Base-by-base conservation (phyloP, 2,329 filamentous ascomycete species). In the Eutypella sp. region DNA sequence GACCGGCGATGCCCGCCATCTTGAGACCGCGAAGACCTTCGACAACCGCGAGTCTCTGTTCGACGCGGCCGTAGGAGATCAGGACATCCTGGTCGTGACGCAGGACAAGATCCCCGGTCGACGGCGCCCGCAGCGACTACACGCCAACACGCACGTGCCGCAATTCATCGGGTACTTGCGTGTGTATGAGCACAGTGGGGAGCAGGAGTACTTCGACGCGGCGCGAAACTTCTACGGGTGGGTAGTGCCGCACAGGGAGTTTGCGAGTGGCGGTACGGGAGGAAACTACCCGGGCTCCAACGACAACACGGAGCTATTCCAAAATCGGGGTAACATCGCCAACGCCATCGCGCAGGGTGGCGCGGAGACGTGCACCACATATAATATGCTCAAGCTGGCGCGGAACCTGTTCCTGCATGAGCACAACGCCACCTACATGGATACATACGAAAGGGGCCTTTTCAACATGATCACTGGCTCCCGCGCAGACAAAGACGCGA, bases 141-240 rank as follows among this genome's bases (percentile, higher is more conserved):
- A 64, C 25, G 62, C 61, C 25, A 64, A 64, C 47, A 57, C 57
- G 8, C 61, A 64, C 36, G 56, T 64, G 1, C 61, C 62, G 2
- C 59, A 64, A 24, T 63, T 64, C 45, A 50, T 62, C 24, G 62
- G 61, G 1, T 64, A 64, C 48, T 31, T 64, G 39, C 46, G 62
- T 6, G 42, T 64, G 8, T 64, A 49, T 42, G 62, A 64, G 45
- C 57, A 63, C 2, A 57, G 56, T 22, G 57, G 58, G 1, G 56
- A 52, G 11, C 34, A 58, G 25, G 58, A 62, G 6, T 64, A 64
- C 41, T 53, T 63, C 20, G 43, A 50, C 2, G 58, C 61, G 5
- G 61, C 62, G 18, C 59, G 56, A 48, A 63, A 64, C 50, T 64
- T 64, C 49, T 64, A 62, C 52, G 53, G 56, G 43, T 64, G 62